phyloP scores from a whole-genome alignment of 108 stramenopile genomes.

The Stephanodiscus minutulus region DNA sequence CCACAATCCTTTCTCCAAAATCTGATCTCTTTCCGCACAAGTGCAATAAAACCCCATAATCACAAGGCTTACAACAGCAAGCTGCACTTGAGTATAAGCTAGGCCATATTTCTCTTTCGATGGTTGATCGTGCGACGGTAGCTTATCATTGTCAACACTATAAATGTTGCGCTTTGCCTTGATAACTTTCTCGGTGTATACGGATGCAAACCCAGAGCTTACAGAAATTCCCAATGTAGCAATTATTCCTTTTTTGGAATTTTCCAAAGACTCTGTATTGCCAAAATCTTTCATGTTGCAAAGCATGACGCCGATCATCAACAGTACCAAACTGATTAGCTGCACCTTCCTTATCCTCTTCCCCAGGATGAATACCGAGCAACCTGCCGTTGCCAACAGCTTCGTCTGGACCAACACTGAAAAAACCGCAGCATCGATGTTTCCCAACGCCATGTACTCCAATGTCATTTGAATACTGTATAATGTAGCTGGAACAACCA shows the following conservation, averaged over 20 bases:
- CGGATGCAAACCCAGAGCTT: constrained; percentile 93
- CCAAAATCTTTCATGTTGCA: constrained; percentile 66
- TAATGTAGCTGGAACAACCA: constrained; percentile 90
- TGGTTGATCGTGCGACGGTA: constrained; percentile 13
- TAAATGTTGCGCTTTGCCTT: constrained; percentile 63
- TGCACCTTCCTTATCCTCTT: constrained; percentile 76
- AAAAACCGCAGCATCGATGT: constrained; percentile 92
- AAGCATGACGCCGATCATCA: constrained; percentile 92
- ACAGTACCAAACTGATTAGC: constrained; percentile 75
- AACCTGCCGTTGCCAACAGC: constrained; percentile 90
- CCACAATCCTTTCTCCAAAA: constrained; percentile 44
- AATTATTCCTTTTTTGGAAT: constrained; percentile 72
- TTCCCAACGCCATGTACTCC: constrained; percentile 92
- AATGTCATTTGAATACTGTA: constrained; percentile 96
- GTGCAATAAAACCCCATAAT: constrained; percentile 62
- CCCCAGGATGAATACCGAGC: constrained; percentile 84
- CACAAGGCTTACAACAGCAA: constrained; percentile 71
- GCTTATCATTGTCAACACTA: constrained; percentile 8
- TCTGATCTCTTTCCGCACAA: constrained; percentile 36
- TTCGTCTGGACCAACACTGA: constrained; percentile 94
- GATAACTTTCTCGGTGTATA: constrained; percentile 96
- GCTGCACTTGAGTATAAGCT: constrained; percentile 64
- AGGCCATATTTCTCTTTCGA: constrained; percentile 39
- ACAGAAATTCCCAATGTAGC: constrained; percentile 74
- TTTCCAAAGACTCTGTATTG: background rate